Evolutionary conservation across 2,329 filamentous ascomycete genomes (phyloP).

Genomic region (Ilyonectria robusta): DNA sequence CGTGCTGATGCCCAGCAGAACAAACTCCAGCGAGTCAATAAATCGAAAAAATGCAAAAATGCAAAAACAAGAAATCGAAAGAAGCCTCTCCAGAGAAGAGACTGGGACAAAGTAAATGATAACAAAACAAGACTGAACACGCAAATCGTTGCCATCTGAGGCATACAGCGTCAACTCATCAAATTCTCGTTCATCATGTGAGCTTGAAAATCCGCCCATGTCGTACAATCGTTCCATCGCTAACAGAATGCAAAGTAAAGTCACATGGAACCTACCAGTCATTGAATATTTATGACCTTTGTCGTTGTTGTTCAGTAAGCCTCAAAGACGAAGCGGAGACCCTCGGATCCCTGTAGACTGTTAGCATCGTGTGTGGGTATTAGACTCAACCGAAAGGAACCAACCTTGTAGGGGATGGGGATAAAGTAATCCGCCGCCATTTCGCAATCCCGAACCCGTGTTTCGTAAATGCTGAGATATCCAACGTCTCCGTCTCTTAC

Average conservation of each 20-base stretch:
- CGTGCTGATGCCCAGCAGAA: conserved; percentile 10
- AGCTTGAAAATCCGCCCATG: conserved; percentile 16
- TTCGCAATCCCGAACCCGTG: conserved; percentile 52
- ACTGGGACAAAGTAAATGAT: conserved; percentile 8
- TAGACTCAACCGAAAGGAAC: neutral
- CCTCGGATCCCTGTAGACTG: conserved; percentile 50
- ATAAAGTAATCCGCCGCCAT: conserved; percentile 57
- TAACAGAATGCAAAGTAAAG: conserved; percentile 26
- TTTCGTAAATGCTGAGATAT: conserved; percentile 53
- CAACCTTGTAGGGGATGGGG: conserved; percentile 56
- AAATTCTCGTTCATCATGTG: conserved; percentile 20
- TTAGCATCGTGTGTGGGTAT: conserved; percentile 18
- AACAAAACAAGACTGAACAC: conserved; percentile 7
- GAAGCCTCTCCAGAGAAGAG: conserved; percentile 5
- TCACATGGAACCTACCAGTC: conserved; percentile 26
- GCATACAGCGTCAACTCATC: conserved; percentile 27
- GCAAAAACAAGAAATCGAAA: neutral
- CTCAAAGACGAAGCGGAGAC: conserved; percentile 53
- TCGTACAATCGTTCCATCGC: conserved; percentile 20
- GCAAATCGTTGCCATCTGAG: conserved; percentile 6
- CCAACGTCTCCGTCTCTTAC: conserved; percentile 52
- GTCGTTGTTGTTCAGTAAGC: conserved; percentile 34
- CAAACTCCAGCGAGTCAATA: conserved; percentile 11
- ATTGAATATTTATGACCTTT: conserved; percentile 28
- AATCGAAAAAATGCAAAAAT: neutral